phyloP scores from a whole-genome alignment of 2,329 filamentous ascomycete genomes.

The Claviceps arundinis region DNA sequence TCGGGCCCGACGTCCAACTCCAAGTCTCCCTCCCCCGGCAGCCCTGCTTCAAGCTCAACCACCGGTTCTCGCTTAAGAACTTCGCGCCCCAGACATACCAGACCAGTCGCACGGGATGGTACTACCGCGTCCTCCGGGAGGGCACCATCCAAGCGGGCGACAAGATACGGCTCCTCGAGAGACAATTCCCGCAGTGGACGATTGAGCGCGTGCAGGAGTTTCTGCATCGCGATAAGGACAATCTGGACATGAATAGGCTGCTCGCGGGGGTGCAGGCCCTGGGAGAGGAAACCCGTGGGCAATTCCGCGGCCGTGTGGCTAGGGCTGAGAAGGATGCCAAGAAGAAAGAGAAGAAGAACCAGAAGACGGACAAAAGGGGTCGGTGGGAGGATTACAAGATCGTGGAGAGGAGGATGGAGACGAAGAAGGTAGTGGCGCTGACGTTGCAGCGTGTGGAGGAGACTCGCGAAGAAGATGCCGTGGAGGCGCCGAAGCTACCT shows the following conservation, averaged over 20 bases:
- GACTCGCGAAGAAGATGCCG: conserved; percentile 18
- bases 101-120: conserved; percentile 49
- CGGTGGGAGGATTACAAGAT: conserved; percentile 34
- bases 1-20: conserved; percentile 37
- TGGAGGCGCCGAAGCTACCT: conserved; percentile 16
- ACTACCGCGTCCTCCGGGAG: conserved; percentile 46
- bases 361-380: conserved; percentile 9
- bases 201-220: conserved; percentile 51
- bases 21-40: conserved; percentile 49
- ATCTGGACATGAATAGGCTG: conserved; percentile 37
- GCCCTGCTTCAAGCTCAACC: conserved; percentile 54
- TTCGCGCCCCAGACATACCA: conserved; percentile 46
- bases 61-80: conserved; percentile 49
- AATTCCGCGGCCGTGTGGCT: conserved; percentile 38
- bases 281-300: conserved; percentile 32
- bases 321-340: conserved; percentile 24
- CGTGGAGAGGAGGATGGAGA: conserved; percentile 36
- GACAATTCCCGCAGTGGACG: conserved; percentile 46
- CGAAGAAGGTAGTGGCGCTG: conserved; percentile 36
- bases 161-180: conserved; percentile 39
- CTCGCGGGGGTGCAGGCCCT: conserved; percentile 38
- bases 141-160: conserved; percentile 44
- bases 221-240: conserved; percentile 38
- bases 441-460: conserved; percentile 30
- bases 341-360: conserved; percentile 14